Evolutionary conservation across 176 grass and related monocot genomes (phyloP), one percentile per base, ranked within the genome.

Genomic region (Oryza meridionalis): DNA sequence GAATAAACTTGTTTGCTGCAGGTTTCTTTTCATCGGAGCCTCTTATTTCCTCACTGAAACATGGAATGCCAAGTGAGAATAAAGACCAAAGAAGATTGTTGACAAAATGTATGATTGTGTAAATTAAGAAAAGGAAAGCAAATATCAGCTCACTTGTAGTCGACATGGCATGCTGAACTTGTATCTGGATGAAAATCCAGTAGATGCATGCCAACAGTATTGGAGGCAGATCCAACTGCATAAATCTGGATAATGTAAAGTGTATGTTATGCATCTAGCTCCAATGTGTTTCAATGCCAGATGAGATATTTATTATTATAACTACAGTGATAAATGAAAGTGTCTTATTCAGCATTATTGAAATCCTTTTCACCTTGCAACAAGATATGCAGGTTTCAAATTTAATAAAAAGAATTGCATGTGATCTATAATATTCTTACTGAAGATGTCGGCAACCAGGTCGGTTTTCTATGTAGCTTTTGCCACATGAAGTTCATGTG

Each of bases 151-250:
- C 37, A 98, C 96, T 80, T 87, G 87, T 95, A 92, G 77, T 95
- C 83, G 4, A 98, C 88, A 77, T 98, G 96, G 69, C 92, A 98
- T 85, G 91, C 76, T 0, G 91, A 95, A 43, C 81, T 93, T 86
- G 62, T 88, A 87, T 91, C 64, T 72, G 91, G 96, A 90, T 90
- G 80, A 82, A 98, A 98, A 78, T 98, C 91, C 32, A 98, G 59
- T 61, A 93, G 73, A 90, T 93, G 90, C 19, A 95, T 86, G 67
- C 89, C 96, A 82, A 87, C 96, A 82, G 85, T 81, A 83, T 42
- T 76, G 46, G 85, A 93, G n/a, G 83, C 91, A 80, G 92, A 93
- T 19, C 91, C 91, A 76, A 98, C 93, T 70, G 87, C 89, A 90
- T 93, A 98, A 67, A 90, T 86, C 96, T 98, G 83, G 46, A 86